Conservation (phyloP, 768 basidiomycete species). For the Dioszegia hungarica region DNA sequence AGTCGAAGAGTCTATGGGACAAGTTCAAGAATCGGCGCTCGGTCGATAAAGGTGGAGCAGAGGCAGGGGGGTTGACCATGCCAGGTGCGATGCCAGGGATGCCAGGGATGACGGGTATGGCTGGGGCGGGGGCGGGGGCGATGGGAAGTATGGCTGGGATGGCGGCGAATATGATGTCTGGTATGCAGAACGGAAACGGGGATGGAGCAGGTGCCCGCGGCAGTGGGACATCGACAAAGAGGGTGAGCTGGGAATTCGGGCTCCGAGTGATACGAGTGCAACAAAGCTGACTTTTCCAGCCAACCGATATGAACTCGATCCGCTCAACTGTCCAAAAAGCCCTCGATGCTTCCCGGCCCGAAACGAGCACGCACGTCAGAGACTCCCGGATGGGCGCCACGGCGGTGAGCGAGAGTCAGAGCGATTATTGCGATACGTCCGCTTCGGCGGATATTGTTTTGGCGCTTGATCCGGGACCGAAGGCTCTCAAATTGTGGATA, state of each 20-base stretch:
- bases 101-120: not conserved
- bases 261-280: too few relatives aligned
- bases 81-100: slow-evolving; percentile 2
- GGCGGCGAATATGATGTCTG: not conserved
- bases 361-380: slow-evolving; percentile 43
- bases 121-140: not conserved
- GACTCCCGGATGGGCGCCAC: slow-evolving; percentile 42
- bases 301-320: slow-evolving; percentile 32
- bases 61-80: not conserved
- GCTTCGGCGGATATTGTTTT: slow-evolving; percentile 39
- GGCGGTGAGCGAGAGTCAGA: slow-evolving; percentile 49
- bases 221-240: not conserved
- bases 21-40: not conserved
- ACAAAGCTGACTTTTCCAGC: slow-evolving; percentile 10
- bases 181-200: slow-evolving; percentile 1
- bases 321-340: slow-evolving; percentile 38
- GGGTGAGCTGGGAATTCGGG: slow-evolving; percentile 1
- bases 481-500: slow-evolving; percentile 28
- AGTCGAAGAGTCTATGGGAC: not conserved
- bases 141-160: not conserved
- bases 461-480: slow-evolving; percentile 9
- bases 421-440: slow-evolving; percentile 44
- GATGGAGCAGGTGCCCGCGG: slow-evolving; percentile 5
- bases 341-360: slow-evolving; percentile 48
- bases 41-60: not conserved